Percentiles rank a stretch among this genome's conserved stretches.
These are phyloP conservation scores for Pseudonitzschia pungens DNA, from an alignment of 108 stramenopile genomes.

Conservation along the genomic window DNA sequence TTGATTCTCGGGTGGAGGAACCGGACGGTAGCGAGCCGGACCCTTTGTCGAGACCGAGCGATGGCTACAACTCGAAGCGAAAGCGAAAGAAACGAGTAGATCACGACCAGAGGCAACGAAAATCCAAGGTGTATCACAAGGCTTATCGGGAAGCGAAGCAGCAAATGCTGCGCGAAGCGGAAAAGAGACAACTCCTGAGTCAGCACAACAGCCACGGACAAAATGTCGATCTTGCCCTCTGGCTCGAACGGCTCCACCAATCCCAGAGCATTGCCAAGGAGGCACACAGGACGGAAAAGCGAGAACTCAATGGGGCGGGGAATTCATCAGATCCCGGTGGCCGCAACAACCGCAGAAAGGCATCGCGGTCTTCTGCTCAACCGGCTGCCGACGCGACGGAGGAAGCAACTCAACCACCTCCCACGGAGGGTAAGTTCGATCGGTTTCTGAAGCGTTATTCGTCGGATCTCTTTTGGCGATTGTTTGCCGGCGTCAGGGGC, in stretches of 20 bases:
- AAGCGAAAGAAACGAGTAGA: slow-evolving; percentile 14
- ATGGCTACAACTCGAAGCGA: not conserved
- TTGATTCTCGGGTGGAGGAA: not conserved
- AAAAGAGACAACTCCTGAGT: slow-evolving; percentile 42
- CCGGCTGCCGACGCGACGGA: not conserved
- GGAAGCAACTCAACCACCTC: not conserved
- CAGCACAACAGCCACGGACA: not conserved
- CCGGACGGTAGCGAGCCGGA: not conserved
- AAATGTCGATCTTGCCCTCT: slow-evolving; percentile 17
- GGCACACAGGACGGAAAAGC: slow-evolving; percentile 9
- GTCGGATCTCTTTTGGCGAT: slow-evolving; percentile 52
- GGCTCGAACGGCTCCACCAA: slow-evolving; percentile 30
- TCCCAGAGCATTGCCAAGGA: slow-evolving; percentile 29
- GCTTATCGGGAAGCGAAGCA: slow-evolving; percentile 51
- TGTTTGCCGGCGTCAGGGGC: slow-evolving; percentile 47
- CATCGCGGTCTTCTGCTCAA: not conserved
- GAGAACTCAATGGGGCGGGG: too few relatives aligned
- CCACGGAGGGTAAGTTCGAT: slow-evolving; percentile 26
- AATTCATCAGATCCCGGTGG: too few relatives aligned
- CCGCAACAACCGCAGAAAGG: not conserved
- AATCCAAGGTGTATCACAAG: not conserved
- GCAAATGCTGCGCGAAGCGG: slow-evolving; percentile 43
- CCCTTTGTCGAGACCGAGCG: too few relatives aligned
- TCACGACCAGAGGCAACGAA: not conserved
- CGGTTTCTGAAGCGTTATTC: slow-evolving; percentile 33